Evolutionary conservation across 495 filamentous ascomycete species (phyloP), one percentile per base, ranked within the genome.

Genomic region (Aspergillus hancockii): DNA sequence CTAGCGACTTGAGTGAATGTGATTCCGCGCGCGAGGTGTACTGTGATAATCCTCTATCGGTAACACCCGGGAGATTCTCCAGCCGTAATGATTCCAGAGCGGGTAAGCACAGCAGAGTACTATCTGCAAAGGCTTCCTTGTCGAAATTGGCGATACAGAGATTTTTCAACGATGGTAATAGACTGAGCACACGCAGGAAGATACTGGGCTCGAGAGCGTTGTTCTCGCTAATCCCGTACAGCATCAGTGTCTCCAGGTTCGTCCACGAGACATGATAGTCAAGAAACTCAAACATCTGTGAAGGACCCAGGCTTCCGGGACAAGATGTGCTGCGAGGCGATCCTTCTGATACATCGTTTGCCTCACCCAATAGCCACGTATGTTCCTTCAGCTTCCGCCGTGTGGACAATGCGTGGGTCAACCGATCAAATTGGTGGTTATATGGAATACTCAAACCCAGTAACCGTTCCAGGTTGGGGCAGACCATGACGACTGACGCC

Each of bases 401-500:
- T 2, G 90, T 92, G 1, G 91, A 91, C 45, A 97, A 71, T 1
- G 92, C 90, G 65, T 93, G 85, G 19, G 88, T 87, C 9, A 92
- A 69, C 40, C 90, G 87, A 65, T 89, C 87, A 61, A 89, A 92
- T 45, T 85, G 79, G 66, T 91, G 88, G 50, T 85, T 79, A 66
- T 91, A 92, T 8, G 83, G 76, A 8, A 87, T 81, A 65, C 89
- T 85, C 61, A 87, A 84, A 3, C 92, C 91, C 34, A 86, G 71
- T 18, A 96, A 73, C 43, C 82, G 78, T 67, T 96, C 90, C 40
- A 97, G 73, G 67, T 94, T 93, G 10, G 90, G 90, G 67, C 92
- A 96, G 6, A 87, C 84, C 87, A 92, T 92, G 30, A 96, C 84
- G 28, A 97, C 73, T 7, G 90, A 91, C 6, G 91, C 89, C 5